A percentile compares a stretch with the other conserved stretches of the same genome.
Conservation (phyloP, 768 basidiomycete genomes). For the Lactifluus subvellereus region DNA sequence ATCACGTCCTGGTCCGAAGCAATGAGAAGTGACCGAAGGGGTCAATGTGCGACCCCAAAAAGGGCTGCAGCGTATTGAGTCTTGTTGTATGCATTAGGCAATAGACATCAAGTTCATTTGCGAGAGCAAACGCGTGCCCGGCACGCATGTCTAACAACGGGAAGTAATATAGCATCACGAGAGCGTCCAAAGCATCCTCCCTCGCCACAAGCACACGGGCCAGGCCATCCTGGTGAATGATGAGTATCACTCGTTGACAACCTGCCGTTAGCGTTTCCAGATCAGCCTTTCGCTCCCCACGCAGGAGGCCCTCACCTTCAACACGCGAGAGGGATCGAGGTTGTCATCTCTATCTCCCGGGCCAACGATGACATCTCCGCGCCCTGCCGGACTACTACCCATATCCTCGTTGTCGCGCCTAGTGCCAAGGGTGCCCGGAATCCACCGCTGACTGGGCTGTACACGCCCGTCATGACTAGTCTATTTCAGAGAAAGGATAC, state of each 20-base stretch:
- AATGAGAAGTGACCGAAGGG: neutral
- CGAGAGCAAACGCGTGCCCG: neutral
- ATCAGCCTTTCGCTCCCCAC: neutral
- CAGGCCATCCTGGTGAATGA: neutral
- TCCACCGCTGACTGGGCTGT: slow-evolving; percentile 29
- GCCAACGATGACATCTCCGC: neutral
- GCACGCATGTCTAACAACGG: neutral
- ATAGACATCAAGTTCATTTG: neutral
- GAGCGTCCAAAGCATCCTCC: too few species aligned
- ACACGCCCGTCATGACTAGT: slow-evolving; percentile 54
- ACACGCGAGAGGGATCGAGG: neutral
- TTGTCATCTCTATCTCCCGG: too few species aligned
- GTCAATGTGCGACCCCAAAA: too few species aligned
- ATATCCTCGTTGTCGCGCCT: too few species aligned
- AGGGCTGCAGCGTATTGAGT: neutral
- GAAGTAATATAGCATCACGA: neutral
- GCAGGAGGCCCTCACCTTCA: slow-evolving; percentile 17
- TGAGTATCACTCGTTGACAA: slow-evolving; percentile 16
- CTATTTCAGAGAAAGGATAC: slow-evolving; percentile 58
- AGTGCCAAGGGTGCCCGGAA: slow-evolving; percentile 27
- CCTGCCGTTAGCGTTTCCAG: neutral
- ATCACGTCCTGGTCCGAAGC: neutral
- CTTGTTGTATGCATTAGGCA: neutral
- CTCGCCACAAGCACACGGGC: neutral
- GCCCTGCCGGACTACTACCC: too few species aligned